Base-by-base conservation (phyloP, 441 rosid species). In the Cnidoscolus chayamansa region DNA sequence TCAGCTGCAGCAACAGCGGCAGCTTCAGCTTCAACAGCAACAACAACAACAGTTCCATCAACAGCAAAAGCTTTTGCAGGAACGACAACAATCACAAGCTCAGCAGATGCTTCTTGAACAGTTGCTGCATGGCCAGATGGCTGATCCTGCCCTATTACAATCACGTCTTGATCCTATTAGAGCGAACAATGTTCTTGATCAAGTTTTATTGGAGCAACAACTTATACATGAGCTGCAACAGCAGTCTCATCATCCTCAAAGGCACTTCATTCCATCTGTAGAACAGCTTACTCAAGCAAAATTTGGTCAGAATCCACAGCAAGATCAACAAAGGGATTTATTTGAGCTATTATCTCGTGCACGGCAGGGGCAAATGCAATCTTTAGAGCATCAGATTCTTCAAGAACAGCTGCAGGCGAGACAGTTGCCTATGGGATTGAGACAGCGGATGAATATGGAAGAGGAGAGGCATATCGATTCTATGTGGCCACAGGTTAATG, bases 201-300 rank as follows among this genome's bases (percentile, higher is more conserved):
- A 87, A 77, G 84, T 82, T 80, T 78, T 91, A 60, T 77, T 91
- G 65, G 97, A 88, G 78, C 95, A 87, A 80, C 93, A 84, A 70
- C 81, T 89, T 74, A 73, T 82, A 57, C 86, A 75, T 69, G 84
- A 81, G 71, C 35, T 81, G 74, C 83, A 79, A 55, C 84, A 76
- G 53, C 70, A 69, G 35, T 51, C 88, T 60, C 84, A 87, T 82
- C 83, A 82, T 79, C 80, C 75, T 48, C 74, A 85, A 60, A 83
- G 86, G 63, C 88, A 87, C 74, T 79, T 79, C 50, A 79, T 79
- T 73, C 83, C 92, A 73, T 81, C 86, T 63, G 32, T 86, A 56
- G 96, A 90, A 81, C 91, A 84, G 73, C 81, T 84, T 64, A 67
- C 80, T 5, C 85, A 80, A 50, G 83, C 87, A 65, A 89, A 86